Conservation (phyloP, 2,329 filamentous ascomycete genomes). For the Waltergamsia citrina region DNA sequence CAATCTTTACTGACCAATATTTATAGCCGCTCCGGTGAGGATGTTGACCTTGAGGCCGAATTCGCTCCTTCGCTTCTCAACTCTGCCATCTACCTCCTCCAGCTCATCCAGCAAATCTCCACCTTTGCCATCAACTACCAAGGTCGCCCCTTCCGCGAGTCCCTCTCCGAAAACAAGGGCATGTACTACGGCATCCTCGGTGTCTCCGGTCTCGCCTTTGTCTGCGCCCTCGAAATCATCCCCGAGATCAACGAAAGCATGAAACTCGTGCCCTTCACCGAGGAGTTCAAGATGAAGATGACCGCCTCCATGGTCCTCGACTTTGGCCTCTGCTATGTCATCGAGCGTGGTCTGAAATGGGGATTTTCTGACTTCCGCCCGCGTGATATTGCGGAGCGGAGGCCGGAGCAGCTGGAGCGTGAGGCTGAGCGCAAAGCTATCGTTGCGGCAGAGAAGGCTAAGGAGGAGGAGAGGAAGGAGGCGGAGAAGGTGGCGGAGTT, state of each 20-base stretch:
- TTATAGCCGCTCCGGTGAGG: slow-evolving; percentile 32
- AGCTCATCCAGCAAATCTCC: slow-evolving; percentile 97
- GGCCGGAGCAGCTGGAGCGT: slow-evolving; percentile 75
- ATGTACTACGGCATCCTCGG: slow-evolving; percentile 97
- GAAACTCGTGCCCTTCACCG: slow-evolving; percentile 80
- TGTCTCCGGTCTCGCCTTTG: slow-evolving; percentile 84
- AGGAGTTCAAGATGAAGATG: slow-evolving; percentile 83
- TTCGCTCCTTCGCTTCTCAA: slow-evolving; percentile 92
- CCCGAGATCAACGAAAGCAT: slow-evolving; percentile 93
- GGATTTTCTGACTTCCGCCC: slow-evolving; percentile 86
- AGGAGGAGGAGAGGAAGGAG: slow-evolving; percentile 40
- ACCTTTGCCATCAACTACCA: slow-evolving; percentile 99
- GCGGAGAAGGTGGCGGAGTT: slow-evolving; percentile 48
- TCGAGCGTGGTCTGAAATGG: slow-evolving; percentile 78
- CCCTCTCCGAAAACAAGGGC: slow-evolving; percentile 86
- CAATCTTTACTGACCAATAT: slow-evolving; percentile 11
- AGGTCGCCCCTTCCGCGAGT: slow-evolving; percentile 93
- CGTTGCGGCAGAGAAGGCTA: slow-evolving; percentile 38
- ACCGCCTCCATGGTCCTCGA: slow-evolving; percentile 79
- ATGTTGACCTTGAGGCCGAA: slow-evolving; percentile 87
- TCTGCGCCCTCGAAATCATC: slow-evolving; percentile 88
- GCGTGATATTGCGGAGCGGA: slow-evolving; percentile 82
- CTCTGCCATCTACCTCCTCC: slow-evolving; percentile 91
- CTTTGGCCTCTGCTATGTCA: slow-evolving; percentile 75
- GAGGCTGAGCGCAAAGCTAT: slow-evolving; percentile 61